Conservation (phyloP, 208 protist genomes). For the Crithidia acanthocephali region DNA sequence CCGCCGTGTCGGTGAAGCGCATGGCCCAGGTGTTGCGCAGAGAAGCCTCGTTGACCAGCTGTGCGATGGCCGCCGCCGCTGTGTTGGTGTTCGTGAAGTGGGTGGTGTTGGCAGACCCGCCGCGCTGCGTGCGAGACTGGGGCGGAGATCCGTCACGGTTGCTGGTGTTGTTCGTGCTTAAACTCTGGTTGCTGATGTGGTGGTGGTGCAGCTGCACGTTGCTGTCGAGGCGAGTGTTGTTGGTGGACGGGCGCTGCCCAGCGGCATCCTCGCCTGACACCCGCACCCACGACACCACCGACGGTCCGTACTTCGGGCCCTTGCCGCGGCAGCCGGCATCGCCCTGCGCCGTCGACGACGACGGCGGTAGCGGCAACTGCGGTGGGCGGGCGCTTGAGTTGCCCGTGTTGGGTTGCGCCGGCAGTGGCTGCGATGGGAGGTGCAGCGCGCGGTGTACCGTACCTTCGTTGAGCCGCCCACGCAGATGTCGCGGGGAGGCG, state of each 20-base stretch:
- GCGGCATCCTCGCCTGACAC: neutral
- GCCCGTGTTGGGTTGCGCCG: no score
- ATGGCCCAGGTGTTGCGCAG: conserved; percentile 35
- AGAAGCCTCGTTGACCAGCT: conserved; percentile 30
- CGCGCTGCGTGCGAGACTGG: neutral
- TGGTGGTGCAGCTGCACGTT: neutral
- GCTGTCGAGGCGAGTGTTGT: neutral
- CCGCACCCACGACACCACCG: conserved; percentile 13
- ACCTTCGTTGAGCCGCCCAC: conserved; percentile 44
- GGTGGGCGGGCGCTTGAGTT: neutral
- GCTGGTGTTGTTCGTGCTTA: neutral
- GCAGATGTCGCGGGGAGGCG: conserved; percentile 22
- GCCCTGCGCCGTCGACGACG: neutral
- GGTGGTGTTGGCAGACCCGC: no score
- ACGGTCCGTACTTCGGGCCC: neutral
- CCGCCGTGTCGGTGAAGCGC: conserved; percentile 38
- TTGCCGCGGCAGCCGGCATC: neutral
- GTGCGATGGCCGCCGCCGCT: neutral
- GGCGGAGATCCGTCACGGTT: neutral
- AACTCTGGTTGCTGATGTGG: no score
- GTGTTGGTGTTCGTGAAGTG: neutral
- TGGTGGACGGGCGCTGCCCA: neutral
- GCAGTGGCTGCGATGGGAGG: no score
- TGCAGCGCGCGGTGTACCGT: conserved; percentile 38
- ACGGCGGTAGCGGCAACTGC: neutral